A percentile compares a stretch with the other conserved stretches of the same genome.
These are phyloP conservation scores for Schizosaccharomyces lindneri DNA, from an alignment of 805 yeast species.

Conservation along the genomic window DNA sequence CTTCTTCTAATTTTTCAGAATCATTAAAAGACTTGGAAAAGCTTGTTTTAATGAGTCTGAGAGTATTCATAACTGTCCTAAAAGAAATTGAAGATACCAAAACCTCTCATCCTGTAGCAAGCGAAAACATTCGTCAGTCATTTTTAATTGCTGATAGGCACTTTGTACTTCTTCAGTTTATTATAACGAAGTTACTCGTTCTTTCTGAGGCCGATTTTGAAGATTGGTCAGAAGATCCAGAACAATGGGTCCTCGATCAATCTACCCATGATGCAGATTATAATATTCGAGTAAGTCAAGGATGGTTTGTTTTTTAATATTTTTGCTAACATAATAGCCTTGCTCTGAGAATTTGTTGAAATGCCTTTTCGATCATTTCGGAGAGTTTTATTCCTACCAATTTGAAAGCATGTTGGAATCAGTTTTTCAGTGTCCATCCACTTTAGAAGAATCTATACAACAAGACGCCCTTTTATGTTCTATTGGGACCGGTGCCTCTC, in stretches of 20 bases:
- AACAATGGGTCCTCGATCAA: slow-evolving; percentile 78
- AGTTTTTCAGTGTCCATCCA: neutral
- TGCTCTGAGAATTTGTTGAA: slow-evolving; percentile 16
- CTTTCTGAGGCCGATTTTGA: slow-evolving; percentile 55
- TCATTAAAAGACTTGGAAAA: neutral
- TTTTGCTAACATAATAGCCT: slow-evolving; percentile 22
- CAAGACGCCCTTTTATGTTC: neutral
- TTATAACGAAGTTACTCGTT: slow-evolving; percentile 51
- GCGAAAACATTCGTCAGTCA: neutral
- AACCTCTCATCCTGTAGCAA: neutral
- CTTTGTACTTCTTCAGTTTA: slow-evolving; percentile 23
- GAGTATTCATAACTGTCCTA: neutral
- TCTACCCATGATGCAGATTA: slow-evolving; percentile 20
- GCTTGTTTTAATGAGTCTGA: neutral
- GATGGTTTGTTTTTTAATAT: slow-evolving; percentile 33
- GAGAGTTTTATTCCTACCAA: neutral
- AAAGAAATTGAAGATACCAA: neutral
- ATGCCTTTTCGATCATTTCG: neutral
- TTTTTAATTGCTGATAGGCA: neutral
- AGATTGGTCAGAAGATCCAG: slow-evolving; percentile 67
- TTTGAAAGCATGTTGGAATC: neutral
- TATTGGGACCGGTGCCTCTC: neutral
- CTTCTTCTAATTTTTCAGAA: neutral
- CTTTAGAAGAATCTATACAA: neutral
- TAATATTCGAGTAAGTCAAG: slow-evolving; percentile 45